Evolutionary conservation across 306 rosid species (phyloP), one percentile per base, ranked within the genome.

Genomic region (Vachellia collinsii): DNA sequence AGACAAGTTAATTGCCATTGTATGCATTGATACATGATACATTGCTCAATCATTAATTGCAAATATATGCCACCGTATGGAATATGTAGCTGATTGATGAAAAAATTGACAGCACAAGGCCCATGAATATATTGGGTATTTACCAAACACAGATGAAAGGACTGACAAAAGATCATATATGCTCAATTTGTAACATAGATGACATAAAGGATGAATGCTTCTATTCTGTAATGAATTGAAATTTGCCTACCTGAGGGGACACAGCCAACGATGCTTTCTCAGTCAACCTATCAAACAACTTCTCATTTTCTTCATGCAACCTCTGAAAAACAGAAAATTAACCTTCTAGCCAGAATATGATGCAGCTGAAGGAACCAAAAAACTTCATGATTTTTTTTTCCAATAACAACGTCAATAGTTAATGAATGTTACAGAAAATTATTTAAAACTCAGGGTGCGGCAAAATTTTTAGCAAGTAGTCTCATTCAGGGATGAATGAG

Each of bases 301-400:
- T 95, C 86, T 95, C 99, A 84, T 95, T 95, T 85, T 95, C 99
- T 86, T 95, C 99, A 83, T 95, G 99, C 89, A 95, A 89, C 85
- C 98, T 89, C 99, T 95, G 91, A 75, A 78, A 83, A 82, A 75
- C 78, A 84, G 76, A 74, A 90, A 51, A 74, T 74, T 78, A 80
- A 76, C 70, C 80, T 51, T 44, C 58, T 56, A 63, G 53, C 39
- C 22, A 65, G 47, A 82, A 68, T 50, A 59, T 75, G n/a, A 54
- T 43, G 58, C 50, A 79, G 69, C 48, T 64, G 53, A 42, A 75
- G 73, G 22, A 36, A 56, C 42, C 79, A 29, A 68, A 68, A 66
- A 16, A 65, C n/a, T 75, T 53, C n/a, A 29, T 29, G 34, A 29
- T 29, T 61, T 61, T 61, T 62, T 23, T 59, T n/a, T n/a, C n/a